phyloP scores from a whole-genome alignment of 306 rosid genomes.

The Dryas octopetala region DNA sequence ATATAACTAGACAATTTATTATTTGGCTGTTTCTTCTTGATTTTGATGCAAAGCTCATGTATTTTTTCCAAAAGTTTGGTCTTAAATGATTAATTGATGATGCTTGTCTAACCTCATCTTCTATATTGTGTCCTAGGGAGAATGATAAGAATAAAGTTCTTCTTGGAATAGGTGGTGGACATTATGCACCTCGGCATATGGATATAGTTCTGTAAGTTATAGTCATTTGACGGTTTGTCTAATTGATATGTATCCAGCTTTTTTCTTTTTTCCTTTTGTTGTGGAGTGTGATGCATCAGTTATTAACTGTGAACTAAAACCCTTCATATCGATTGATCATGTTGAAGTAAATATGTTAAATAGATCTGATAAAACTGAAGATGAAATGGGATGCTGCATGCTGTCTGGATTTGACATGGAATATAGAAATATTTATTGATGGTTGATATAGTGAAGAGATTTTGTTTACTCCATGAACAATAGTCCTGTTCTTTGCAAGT shows the following conservation, averaged over 20 bases:
- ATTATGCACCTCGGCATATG: slow-evolving; percentile 93
- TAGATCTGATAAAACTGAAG: not conserved
- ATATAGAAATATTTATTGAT: not conserved
- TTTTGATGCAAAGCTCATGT: not conserved
- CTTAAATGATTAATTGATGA: not conserved
- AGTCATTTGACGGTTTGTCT: not conserved
- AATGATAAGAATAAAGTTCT: slow-evolving; percentile 69
- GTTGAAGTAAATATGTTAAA: not conserved
- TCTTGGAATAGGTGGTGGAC: slow-evolving; percentile 96
- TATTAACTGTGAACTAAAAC: not conserved
- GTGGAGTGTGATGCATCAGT: not conserved
- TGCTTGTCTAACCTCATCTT: slow-evolving; percentile 16
- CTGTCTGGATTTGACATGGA: not conserved
- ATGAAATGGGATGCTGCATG: not conserved
- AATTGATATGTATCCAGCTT: not conserved
- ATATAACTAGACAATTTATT: not conserved
- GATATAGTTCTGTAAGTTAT: slow-evolving; percentile 73
- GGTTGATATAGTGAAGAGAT: not conserved
- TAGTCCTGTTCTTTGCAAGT: slow-evolving; percentile 15
- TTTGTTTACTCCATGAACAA: not conserved
- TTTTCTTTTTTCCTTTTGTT: not conserved
- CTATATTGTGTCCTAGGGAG: slow-evolving; percentile 49
- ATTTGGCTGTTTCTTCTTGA: not conserved
- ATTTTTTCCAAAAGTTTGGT: slow-evolving; percentile 2
- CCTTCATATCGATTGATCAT: slow-evolving; percentile 22